Evolutionary conservation across 345 rosid species (phyloP), one percentile per base, ranked within the genome.

Genomic region (Carallia pectinifolia): DNA sequence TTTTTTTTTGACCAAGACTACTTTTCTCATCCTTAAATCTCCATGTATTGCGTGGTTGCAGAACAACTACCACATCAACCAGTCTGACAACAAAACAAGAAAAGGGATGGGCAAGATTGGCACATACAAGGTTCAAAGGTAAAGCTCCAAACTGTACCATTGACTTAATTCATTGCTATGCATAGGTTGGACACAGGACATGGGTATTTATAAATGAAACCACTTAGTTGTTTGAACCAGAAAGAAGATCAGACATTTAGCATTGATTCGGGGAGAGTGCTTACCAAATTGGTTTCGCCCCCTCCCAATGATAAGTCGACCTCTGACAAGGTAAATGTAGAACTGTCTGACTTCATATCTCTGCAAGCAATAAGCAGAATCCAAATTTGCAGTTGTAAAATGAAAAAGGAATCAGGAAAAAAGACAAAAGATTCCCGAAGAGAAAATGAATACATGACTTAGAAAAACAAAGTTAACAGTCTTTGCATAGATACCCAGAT

Each of bases 241-340:
- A 56, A 56, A 62, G n/a, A 39, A 59, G 9, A 27, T 54, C 38
- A 33, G 6, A 64, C 12, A 37, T 54, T 53, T 52, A 62, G 31
- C 69, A 71, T 74, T 16, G 62, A 65, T 61, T 62, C 50, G 5
- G 50, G 48, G 40, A 58, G 72, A 77, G 54, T 53, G 82, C 96
- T 84, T 65, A 95, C 99, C 90, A 83, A 60, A 66, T 74, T 82
- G 67, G 81, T 81, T 81, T 85, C 88, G 79, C 83, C 81, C 56
- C 96, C 91, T 74, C 77, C 91, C 62, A 95, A 73, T 7, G 82
- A 75, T 66, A 88, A 65, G 73, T 89, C 86, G 61, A 80, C 85
- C 78, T 92, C 91, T 59, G 98, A 89, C 71, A 84, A 85, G 76
- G 79, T 79, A 84, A 88, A 85, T 61, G 83, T 70, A 67, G 91